Evolutionary conservation across 2,329 filamentous ascomycete species (phyloP), one percentile per base, ranked within the genome.

Genomic region (Cladobotryum mycophilum): DNA sequence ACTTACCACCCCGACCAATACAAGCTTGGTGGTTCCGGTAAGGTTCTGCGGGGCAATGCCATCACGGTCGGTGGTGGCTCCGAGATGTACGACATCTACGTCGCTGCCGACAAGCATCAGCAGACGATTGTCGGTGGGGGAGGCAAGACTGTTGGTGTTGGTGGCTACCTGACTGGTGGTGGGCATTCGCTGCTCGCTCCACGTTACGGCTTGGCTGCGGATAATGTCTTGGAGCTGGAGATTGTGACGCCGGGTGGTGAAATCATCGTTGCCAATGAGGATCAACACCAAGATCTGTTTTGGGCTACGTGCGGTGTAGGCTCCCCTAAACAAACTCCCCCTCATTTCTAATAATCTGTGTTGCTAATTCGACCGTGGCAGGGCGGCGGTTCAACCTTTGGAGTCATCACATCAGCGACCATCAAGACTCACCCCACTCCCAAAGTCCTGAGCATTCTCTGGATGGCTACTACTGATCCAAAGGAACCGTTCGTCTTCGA

Each of bases 301-400:
- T 86, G 82, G 82, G 82, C 82, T 0, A 69, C 84, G 54, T 67
- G 77, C 52, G 81, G 81, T 8, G 74, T 80, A 64, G 64, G 25
- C 25, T 30, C 25, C 25, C 25, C 25, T 8, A 30, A 7, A 30
- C 25, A 30, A 30, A 30, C 25, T 11, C 9, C 25, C 25, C 25
- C 9, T 30, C 9, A 72, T 68, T 0, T 8, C 5, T 0, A 3
- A 25, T 25, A 25, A 11, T 8, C 6, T 30, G 25, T 6, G 25
- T 30, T 30, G 9, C 25, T 30, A 11, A 30, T 11, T 30, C 8
- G 13, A 18, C n/a, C 14, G 2, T 2, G n/a, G 1, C 37, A 77
- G 75, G 79, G 79, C 5, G 80, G 80, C 3, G 80, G 78, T 2
- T 77, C 76, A 17, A 84, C 79, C 0, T 86, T 82, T 58, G 81